A percentile compares a stretch with the other conserved stretches of the same genome.
These are phyloP conservation scores for Fusarium siculi DNA, from an alignment of 2,329 filamentous ascomycete genomes.

Conservation along the genomic window DNA sequence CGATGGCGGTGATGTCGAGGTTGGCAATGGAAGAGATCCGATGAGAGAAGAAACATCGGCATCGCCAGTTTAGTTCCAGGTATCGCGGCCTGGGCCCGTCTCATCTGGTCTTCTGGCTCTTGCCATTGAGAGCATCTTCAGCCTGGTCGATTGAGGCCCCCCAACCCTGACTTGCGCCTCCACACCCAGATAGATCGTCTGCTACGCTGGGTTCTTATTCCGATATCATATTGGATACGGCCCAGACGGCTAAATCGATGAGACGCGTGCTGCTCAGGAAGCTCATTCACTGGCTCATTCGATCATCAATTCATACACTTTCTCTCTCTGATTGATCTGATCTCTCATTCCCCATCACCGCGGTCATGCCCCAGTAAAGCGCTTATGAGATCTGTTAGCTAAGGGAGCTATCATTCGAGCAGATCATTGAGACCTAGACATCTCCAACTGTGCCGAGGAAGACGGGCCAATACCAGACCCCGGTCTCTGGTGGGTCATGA, in stretches of 20 bases:
- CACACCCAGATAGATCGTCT: constrained; percentile 40
- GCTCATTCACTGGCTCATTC: constrained; percentile 27
- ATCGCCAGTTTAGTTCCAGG: not conserved
- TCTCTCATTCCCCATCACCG: constrained; percentile 8
- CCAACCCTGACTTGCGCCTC: constrained; percentile 45
- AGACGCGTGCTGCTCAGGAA: constrained; percentile 24
- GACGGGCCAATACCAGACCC: constrained; percentile 31
- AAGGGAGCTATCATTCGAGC: constrained; percentile 4
- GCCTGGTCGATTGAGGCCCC: constrained; percentile 41
- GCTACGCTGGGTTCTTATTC: constrained; percentile 24
- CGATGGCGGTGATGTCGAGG: constrained; percentile 22
- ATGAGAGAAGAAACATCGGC: constrained; percentile 14
- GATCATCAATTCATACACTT: constrained; percentile 4
- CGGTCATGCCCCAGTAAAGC: constrained; percentile 12
- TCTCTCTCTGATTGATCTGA: constrained; percentile 16
- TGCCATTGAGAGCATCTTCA: constrained; percentile 14
- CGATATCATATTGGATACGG: constrained; percentile 28
- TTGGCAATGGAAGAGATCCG: constrained; percentile 15
- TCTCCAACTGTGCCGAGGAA: constrained; percentile 13
- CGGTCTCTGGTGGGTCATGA: constrained; percentile 33
- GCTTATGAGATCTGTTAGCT: constrained; percentile 9
- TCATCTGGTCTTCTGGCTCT: not conserved
- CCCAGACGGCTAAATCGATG: constrained; percentile 21
- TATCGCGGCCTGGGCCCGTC: constrained; percentile 15
- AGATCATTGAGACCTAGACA: constrained; percentile 29